A percentile compares a stretch with the other conserved stretches of the same genome.
These are phyloP conservation scores for Didymella sp. DNA, from an alignment of 2,329 filamentous ascomycete genomes.

Conservation along the genomic window DNA sequence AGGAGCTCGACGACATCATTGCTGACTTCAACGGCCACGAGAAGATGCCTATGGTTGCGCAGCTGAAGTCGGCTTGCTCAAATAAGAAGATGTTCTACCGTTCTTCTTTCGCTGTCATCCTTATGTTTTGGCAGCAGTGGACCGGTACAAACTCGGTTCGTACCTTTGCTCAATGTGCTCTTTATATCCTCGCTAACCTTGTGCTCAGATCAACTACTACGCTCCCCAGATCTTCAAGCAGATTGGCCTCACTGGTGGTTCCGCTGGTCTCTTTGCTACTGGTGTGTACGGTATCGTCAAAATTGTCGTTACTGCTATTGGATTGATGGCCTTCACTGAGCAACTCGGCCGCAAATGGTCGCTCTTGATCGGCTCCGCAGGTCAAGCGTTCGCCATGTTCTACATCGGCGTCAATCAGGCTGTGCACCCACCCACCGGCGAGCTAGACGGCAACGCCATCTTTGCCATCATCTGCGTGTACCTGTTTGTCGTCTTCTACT, in stretches of 20 bases:
- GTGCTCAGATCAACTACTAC: slow-evolving; percentile 51
- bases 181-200: too few relatives aligned
- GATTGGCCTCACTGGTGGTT: slow-evolving; percentile 50
- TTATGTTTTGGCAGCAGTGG: slow-evolving; percentile 56
- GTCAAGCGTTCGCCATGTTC: slow-evolving; percentile 55
- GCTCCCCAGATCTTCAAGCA: slow-evolving; percentile 54
- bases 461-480: slow-evolving; percentile 62
- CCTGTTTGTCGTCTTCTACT: slow-evolving; percentile 57
- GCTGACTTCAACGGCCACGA: slow-evolving; percentile 53
- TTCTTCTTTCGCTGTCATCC: slow-evolving; percentile 51
- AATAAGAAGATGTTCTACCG: slow-evolving; percentile 52
- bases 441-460: slow-evolving; percentile 47
- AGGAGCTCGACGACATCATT: slow-evolving; percentile 54
- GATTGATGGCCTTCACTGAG: slow-evolving; percentile 55
- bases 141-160: slow-evolving; percentile 40
- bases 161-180: too few relatives aligned
- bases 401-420: slow-evolving; percentile 46
- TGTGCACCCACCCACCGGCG: slow-evolving; percentile 44
- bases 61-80: slow-evolving; percentile 49
- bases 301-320: slow-evolving; percentile 53
- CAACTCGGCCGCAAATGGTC: slow-evolving; percentile 56
- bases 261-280: slow-evolving; percentile 54
- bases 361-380: slow-evolving; percentile 51
- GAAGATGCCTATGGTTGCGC: slow-evolving; percentile 49
- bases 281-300: slow-evolving; percentile 58